Conservation (phyloP, 495 filamentous ascomycete species). For the Pyrenopolyporus hunteri region DNA sequence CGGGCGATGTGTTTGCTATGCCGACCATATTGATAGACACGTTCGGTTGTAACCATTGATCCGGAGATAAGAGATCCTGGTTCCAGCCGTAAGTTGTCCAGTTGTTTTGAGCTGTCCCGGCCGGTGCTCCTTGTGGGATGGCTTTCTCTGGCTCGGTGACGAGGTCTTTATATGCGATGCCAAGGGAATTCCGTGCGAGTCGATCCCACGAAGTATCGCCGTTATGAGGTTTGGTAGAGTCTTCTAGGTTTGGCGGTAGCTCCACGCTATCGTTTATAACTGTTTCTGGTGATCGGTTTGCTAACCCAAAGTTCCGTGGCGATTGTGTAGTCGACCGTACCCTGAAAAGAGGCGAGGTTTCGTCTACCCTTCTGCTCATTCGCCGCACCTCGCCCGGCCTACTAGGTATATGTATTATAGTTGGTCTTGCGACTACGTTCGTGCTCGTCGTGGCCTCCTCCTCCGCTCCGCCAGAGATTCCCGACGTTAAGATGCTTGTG, state of each 20-base stretch:
- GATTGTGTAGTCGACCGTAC: conserved; percentile 32
- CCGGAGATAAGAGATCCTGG: conserved; percentile 27
- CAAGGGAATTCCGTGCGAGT: conserved; percentile 36
- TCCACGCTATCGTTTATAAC: conserved; percentile 5
- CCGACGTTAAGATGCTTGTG: conserved; percentile 41
- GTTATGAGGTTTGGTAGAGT: neutral
- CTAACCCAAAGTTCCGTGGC: conserved; percentile 29
- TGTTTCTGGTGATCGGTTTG: neutral
- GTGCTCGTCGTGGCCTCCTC: conserved; percentile 39
- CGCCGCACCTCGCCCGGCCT: conserved; percentile 37
- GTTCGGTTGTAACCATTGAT: conserved; percentile 30
- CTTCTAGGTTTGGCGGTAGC: conserved; percentile 7
- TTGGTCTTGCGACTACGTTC: conserved; percentile 39
- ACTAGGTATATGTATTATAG: conserved; percentile 44
- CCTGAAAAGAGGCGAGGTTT: conserved; percentile 31
- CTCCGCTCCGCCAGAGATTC: conserved; percentile 31
- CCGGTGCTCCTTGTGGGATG: neutral
- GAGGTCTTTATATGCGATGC: conserved; percentile 45
- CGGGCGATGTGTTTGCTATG: conserved; percentile 23
- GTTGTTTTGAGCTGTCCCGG: conserved; percentile 9
- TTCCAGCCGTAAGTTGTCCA: conserved; percentile 27
- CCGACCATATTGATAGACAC: conserved; percentile 23
- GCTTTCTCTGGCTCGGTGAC: conserved; percentile 18
- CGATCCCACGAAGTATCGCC: conserved; percentile 33
- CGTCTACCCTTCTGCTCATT: conserved; percentile 31